phyloP scores from a whole-genome alignment of 331 rosid species.

The Saraca asoca region DNA sequence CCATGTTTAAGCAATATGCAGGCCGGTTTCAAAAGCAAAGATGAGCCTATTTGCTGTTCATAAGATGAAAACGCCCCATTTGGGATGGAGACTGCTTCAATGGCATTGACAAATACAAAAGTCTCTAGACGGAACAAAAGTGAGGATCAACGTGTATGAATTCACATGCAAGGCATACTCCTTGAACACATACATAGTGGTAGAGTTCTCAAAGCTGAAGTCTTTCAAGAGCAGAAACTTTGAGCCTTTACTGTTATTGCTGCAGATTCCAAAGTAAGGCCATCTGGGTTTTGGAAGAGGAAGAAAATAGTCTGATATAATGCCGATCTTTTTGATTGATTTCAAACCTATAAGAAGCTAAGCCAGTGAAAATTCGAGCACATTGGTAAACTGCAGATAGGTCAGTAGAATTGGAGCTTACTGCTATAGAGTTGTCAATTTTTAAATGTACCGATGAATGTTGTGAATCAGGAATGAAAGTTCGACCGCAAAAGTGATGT shows the following conservation, averaged over 20 bases:
- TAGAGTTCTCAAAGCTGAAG: constrained; percentile 65
- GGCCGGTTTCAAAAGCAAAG: constrained; percentile 72
- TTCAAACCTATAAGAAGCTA: constrained; percentile 64
- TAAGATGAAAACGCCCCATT: constrained; percentile 68
- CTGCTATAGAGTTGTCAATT: constrained; percentile 55
- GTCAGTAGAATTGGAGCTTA: constrained; percentile 54
- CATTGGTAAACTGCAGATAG: constrained; percentile 73
- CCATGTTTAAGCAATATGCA: constrained; percentile 81
- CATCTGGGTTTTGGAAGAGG: constrained; percentile 53
- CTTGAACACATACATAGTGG: constrained; percentile 69
- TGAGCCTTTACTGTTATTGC: constrained; percentile 65
- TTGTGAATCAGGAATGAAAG: constrained; percentile 74
- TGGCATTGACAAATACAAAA: constrained; percentile 86
- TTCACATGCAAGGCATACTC: constrained; percentile 83
- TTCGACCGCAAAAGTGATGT: constrained; percentile 60
- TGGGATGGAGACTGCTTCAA: constrained; percentile 89
- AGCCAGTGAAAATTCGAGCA: constrained; percentile 65
- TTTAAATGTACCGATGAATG: constrained; percentile 57
- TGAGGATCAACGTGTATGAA: constrained; percentile 58
- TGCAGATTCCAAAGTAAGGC: constrained; percentile 59
- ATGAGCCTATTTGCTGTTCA: constrained; percentile 65
- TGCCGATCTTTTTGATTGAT: constrained; percentile 65
- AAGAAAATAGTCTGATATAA: constrained; percentile 79
- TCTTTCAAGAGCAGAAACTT: constrained; percentile 75
- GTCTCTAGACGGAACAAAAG: constrained; percentile 68